Evolutionary conservation across 1,284 basidiomycete species (phyloP), one percentile per base, ranked within the genome.

Genomic region (Malassezia sp.): DNA sequence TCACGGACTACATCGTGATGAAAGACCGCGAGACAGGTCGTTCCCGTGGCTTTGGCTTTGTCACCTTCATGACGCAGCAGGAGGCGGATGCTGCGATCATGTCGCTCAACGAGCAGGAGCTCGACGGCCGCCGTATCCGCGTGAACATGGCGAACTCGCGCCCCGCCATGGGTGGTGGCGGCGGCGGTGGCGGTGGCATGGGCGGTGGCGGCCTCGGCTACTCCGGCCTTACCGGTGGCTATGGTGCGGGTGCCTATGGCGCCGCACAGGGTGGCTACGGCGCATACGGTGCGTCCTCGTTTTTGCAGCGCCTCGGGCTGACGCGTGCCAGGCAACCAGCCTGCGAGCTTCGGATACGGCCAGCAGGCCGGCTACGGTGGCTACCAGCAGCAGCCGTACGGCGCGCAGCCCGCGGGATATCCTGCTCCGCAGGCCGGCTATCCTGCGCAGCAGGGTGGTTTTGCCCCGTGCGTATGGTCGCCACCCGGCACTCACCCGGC

Each of bases 11-110:
- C 57, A 60, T 67, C 45, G 88, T 93, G 75, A 91, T 91, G 88
- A 85, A 87, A 76, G 89, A 93, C 76, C 85, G 88, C 70, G 88
- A 91, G 71, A 91, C 89, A 56, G 85, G 86, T 60, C 85, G 88
- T 70, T 91, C 88, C 61, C 85, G 66, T 49, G 66, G 89, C 71
- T 95, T 95, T 73, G 89, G 89, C 55, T 93, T 93, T 73, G 88
- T 95, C 61, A 70, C 64, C 45, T 69, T 59, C 52, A 56, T 55
- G 42, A 54, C 63, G 30, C 63, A 71, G 54, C 65, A 69, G 45
- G 85, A 93, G 74, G 89, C 89, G 45, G 76, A 84, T 39, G 76
- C 76, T 52, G 88, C 89, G 45, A 91, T 93, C 70, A 59, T 59
- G 48, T 75, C 73, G 37, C 76, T 93, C 71, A 85, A 95, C 75